These are phyloP conservation scores for Xylaria telfairii DNA, from an alignment of 495 filamentous ascomycete genomes.

Conservation along the genomic window DNA sequence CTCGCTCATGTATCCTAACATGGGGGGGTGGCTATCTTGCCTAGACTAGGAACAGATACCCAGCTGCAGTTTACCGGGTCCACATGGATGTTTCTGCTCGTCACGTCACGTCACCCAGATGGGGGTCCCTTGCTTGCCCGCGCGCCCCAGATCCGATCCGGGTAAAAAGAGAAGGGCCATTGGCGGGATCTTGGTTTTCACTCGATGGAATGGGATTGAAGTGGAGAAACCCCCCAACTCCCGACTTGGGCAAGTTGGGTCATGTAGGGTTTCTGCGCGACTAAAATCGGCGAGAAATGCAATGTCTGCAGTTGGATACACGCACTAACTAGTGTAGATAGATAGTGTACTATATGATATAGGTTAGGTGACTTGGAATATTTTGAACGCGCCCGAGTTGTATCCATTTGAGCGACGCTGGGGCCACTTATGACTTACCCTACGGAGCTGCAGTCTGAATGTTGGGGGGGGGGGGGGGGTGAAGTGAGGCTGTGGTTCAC, in stretches of 20 bases:
- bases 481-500: not conserved
- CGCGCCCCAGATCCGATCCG: constrained; percentile 5
- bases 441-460: too few relatives aligned
- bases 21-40: not conserved
- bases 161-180: constrained; percentile 10
- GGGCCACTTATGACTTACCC: not conserved
- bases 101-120: too few relatives aligned
- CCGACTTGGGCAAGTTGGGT: not conserved
- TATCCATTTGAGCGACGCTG: not conserved
- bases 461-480: too few relatives aligned
- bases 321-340: not conserved
- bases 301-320: not conserved
- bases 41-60: too few relatives aligned
- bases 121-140: constrained; percentile 4
- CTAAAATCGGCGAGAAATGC: constrained; percentile 27
- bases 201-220: not conserved
- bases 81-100: constrained; percentile 7
- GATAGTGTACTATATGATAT: too few relatives aligned
- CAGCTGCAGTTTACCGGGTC: not conserved
- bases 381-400: not conserved
- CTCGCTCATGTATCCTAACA: too few relatives aligned
- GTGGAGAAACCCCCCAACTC: not conserved
- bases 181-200: constrained; percentile 21
- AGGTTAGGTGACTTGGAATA: too few relatives aligned
- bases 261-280: not conserved